Percentiles rank a stretch among this genome's conserved stretches.
These are phyloP conservation scores for Dictyostelium capitatum DNA, from an alignment of 78 protist species.

Conservation along the genomic window DNA sequence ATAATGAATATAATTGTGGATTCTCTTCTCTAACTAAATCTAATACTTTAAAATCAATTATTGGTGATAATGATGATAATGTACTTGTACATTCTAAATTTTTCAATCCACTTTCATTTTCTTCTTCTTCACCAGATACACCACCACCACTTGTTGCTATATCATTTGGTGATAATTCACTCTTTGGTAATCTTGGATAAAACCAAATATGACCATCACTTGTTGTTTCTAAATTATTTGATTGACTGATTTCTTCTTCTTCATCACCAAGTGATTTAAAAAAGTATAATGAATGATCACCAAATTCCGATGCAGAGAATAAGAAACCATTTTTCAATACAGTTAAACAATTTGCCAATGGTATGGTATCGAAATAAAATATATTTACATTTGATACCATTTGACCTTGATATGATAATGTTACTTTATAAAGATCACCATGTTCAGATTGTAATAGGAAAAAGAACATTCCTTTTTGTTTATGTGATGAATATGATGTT, in stretches of 20 bases:
- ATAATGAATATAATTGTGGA: slow-evolving; percentile 86
- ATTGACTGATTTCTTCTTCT: neutral
- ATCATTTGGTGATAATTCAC: too few species aligned
- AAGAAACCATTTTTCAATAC: slow-evolving; percentile 91
- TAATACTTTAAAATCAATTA: slow-evolving; percentile 86
- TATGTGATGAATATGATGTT: slow-evolving; percentile 76
- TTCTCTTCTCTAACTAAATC: slow-evolving; percentile 84
- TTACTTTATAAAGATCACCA: slow-evolving; percentile 97
- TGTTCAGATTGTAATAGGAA: slow-evolving; percentile 95
- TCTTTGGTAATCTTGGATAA: neutral
- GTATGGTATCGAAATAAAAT: slow-evolving; percentile 95
- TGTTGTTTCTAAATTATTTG: neutral
- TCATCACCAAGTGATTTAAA: slow-evolving; percentile 49
- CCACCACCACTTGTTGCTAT: too few species aligned
- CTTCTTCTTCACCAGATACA: slow-evolving; percentile 55
- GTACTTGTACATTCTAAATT: slow-evolving; percentile 90
- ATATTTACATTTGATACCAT: slow-evolving; percentile 75
- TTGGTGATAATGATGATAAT: slow-evolving; percentile 90
- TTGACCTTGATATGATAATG: slow-evolving; percentile 80
- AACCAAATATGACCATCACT: slow-evolving; percentile 17
- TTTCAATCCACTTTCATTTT: slow-evolving; percentile 16
- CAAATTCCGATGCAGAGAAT: slow-evolving; percentile 97
- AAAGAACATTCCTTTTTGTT: slow-evolving; percentile 89
- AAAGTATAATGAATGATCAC: slow-evolving; percentile 91
- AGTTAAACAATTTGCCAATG: slow-evolving; percentile 85